Evolutionary conservation across 2,329 filamentous ascomycete genomes (phyloP).

Genomic region (Lachnellula occidentalis): DNA sequence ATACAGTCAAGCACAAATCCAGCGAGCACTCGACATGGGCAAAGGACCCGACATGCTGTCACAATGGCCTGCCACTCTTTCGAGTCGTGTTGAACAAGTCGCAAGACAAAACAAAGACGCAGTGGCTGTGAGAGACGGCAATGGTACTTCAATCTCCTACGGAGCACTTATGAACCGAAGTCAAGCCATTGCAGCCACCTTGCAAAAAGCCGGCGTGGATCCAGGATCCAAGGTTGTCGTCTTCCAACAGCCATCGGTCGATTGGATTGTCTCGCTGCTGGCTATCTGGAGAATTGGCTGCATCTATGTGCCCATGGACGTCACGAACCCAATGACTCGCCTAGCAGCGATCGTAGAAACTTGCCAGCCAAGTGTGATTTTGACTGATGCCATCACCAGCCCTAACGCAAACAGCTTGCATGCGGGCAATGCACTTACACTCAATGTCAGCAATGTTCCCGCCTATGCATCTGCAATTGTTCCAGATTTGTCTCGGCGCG

Average conservation of each 20-base stretch:
- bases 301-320: constrained; percentile 39
- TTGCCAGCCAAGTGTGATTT: constrained; percentile 24
- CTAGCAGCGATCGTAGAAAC: constrained; percentile 29
- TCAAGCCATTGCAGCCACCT: constrained; percentile 29
- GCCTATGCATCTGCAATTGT: background rate
- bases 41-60: constrained; percentile 5
- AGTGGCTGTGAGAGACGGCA: constrained; percentile 7
- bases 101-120: background rate
- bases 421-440: constrained; percentile 1
- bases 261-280: constrained; percentile 36
- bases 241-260: constrained; percentile 33
- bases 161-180: constrained; percentile 28
- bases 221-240: constrained; percentile 33
- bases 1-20: constrained; percentile 6
- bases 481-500: background rate
- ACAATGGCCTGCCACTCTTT: constrained; percentile 9
- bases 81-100: constrained; percentile 6
- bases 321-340: constrained; percentile 26
- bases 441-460: constrained; percentile 7
- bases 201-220: constrained; percentile 19
- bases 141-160: constrained; percentile 31
- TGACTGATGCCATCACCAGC: constrained; percentile 21
- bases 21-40: constrained; percentile 4
- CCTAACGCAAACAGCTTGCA: background rate
- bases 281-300: constrained; percentile 37